Base-by-base conservation (phyloP, 345 rosid species). In the Linum trigynum region DNA sequence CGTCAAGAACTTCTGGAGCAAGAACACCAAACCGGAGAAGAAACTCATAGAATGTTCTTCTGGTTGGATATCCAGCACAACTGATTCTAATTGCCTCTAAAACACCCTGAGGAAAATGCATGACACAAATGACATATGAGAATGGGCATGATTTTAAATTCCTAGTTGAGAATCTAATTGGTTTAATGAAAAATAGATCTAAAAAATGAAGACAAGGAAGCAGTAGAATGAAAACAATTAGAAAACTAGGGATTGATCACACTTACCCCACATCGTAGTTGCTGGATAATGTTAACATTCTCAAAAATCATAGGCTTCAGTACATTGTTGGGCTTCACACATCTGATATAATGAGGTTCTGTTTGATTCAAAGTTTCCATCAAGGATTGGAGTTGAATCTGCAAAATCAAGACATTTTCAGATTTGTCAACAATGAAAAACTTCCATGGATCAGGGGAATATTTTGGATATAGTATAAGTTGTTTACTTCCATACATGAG, bases 51-150 rank as follows among this genome's bases (percentile, higher is more conserved):
- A 94, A 94, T 14, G 97, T 88, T 48, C 99, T 82, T 71, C 95
- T 85, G 35, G 99, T 94, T 45, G 99, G 99, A 82, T 94, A 94
- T 71, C 99, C 99, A 74, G 99, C 97, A 84, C 99, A 94, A 75
- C 99, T 94, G 75, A 94, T 94, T 73, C 99, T 86, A 69, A 94
- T 94, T 70, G 99, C 99, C 84, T 94, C 99, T 65, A 94, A 90
- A 65, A 94, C 99, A 78, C 99, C 99, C 99, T 94, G 69, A 16
- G 66, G 16, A 71, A 38, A 51, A 10, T 37, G 37, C n/a, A 65
- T 53, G 40, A 48, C 17, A 53, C 10, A 62, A 41, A 62, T 56
- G 39, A 56, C 16, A 53, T 57, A 67, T 39, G n/a, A 59, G 70
- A 36, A 74, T 40, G 48, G 51, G 38, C 55, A 57, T 57, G 5